Evolutionary conservation across 1,139 yeast genomes (phyloP), one percentile per base, ranked within the genome.

Genomic region (Protomyces lactucae-debilis): DNA sequence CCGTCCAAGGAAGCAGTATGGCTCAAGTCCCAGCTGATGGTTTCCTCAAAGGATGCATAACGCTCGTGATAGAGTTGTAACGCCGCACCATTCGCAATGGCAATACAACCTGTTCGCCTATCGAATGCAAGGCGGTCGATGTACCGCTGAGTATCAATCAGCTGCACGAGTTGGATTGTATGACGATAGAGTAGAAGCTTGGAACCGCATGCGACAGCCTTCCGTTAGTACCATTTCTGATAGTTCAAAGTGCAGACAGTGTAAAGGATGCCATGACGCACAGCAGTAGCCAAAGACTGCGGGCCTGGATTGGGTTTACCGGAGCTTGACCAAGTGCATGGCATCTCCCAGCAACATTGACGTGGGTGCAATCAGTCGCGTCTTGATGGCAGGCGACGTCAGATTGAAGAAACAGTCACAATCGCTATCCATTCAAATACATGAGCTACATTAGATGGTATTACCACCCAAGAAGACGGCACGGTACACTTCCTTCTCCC

Each of bases 21-120:
- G 68, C 21, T 77, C 74, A 93, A 91, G 75, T 23, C 16, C 64
- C 64, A 60, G 6, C n/a, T 5, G 16, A 60, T 52, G 14, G 55
- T 52, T 32, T 52, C 55, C 35, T 21, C 55, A 51, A 14, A 51
- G 5, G 63, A 52, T 9, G 14, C 23, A 45, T 52, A 59, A 28
- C 45, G 40, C 35, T 59, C 63, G 35, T 59, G 52, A 25, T 25
- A 59, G 18, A 59, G 53, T 18, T 18, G 39, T 14, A 59, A 21
- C 3, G 53, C 39, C 43, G 12, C 40, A 23, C 45, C 52, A 40
- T 46, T 25, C 12, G 63, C 40, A 40, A 59, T 9, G 16, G 63
- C 63, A 16, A 59, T 28, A 14, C 52, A 40, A 1, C 63, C 63
- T 16, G 57, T 52, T 21, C 63, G 35, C 39, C 63, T 16, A 23